Base-by-base conservation (phyloP, 768 basidiomycete genomes). In the Zangia roseola region DNA sequence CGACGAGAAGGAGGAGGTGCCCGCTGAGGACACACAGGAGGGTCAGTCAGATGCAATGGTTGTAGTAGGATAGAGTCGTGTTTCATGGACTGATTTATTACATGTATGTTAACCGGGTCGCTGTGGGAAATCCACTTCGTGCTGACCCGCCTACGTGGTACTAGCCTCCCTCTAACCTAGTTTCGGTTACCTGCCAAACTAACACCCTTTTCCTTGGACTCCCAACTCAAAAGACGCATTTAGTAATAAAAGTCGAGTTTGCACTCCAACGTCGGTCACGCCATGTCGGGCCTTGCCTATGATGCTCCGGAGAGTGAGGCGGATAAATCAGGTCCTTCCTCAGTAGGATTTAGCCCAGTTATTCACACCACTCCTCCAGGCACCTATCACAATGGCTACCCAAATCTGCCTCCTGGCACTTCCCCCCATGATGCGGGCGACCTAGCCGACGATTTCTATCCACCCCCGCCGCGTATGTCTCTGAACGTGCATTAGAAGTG, bases 261-360 rank as follows among this genome's bases (percentile, higher is more conserved):
- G 19, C 47, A 23, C 24, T 26, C 17, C 45, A 16, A 37, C 49
- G 31, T 40, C 53, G 17, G 24, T 43, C 21, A 19, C 33, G 34
- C 36, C 52, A 69, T 68, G 68, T 69, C 63, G 25, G 49, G 56
- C 38, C 59, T 68, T 20, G 65, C 66, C 20, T 68, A 68, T 44
- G 61, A 67, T 49, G 25, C 24, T 23, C 58, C 58, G 16, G 68
- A 65, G 37, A 40, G 43, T 30, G 48, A 43, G 31, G 30, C 40
- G 9, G 54, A 50, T 42, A 42, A 14, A 21, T 35, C 36, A 14
- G 53, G 54, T 19, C 49, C 53, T 38, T 49, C 35, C 20, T 47
- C 41, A 21, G 23, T 40, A 17, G 38, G 49, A 47, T 43, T 34
- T 16, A 47, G 44, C 26, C 19, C 49, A 41, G 49, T 44, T 34